Percentiles rank a stretch among this genome's conserved stretches.
Evolutionary conservation across 768 basidiomycete genomes (phyloP).

Genomic region (Collybia sordida): DNA sequence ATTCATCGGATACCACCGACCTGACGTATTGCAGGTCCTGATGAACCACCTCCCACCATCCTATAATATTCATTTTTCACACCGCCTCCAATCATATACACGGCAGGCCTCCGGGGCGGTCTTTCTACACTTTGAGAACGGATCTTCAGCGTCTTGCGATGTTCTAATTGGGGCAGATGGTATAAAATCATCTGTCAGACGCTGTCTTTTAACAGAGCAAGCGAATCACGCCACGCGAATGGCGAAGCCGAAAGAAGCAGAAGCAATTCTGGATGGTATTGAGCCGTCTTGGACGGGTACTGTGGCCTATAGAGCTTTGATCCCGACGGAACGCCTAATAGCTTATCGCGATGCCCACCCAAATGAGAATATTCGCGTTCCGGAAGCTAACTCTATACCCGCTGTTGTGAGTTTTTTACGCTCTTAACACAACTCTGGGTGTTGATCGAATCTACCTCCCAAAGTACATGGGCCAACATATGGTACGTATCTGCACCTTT

Average conservation of each 20-base stretch:
- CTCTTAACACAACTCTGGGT: too few relatives aligned
- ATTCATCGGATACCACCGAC: slow-evolving; percentile 38
- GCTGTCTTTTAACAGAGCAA: slow-evolving; percentile 19
- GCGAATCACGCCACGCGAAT: slow-evolving; percentile 8
- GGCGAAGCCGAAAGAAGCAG: slow-evolving; percentile 12
- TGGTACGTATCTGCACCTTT: slow-evolving; percentile 18
- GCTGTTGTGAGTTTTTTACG: slow-evolving; percentile 25
- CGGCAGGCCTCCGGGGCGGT: too few relatives aligned
- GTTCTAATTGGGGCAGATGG: slow-evolving; percentile 44
- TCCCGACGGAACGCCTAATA: slow-evolving; percentile 22
- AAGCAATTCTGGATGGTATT: slow-evolving; percentile 12
- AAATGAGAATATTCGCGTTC: slow-evolving; percentile 20
- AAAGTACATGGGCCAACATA: slow-evolving; percentile 31
- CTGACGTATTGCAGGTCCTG: slow-evolving; percentile 50
- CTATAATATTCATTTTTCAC: too few relatives aligned
- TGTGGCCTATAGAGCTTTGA: slow-evolving; percentile 31
- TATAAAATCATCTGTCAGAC: slow-evolving; percentile 33
- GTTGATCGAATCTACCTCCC: not conserved
- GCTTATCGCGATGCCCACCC: slow-evolving; percentile 23
- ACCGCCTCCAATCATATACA: too few relatives aligned
- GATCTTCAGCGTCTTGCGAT: slow-evolving; percentile 45
- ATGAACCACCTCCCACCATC: slow-evolving; percentile 38
- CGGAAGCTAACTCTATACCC: slow-evolving; percentile 19
- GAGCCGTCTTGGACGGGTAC: slow-evolving; percentile 41
- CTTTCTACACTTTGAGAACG: slow-evolving; percentile 45